phyloP scores from a whole-genome alignment of 2,329 filamentous ascomycete genomes.

The Ophiostoma piceae region DNA sequence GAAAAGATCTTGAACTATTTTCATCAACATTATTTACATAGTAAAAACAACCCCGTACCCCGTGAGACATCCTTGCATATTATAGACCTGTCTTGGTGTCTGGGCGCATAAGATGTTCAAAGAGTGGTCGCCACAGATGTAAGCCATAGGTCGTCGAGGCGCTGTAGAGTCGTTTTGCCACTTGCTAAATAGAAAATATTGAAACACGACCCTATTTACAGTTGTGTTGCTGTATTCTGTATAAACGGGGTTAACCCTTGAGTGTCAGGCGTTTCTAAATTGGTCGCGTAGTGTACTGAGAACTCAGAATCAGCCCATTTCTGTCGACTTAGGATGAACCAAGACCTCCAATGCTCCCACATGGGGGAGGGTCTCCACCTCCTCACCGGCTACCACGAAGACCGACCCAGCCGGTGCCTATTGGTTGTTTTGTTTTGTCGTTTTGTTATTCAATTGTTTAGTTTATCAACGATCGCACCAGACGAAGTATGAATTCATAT shows the following conservation, averaged over 20 bases:
- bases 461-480: not conserved
- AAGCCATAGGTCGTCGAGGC: not conserved
- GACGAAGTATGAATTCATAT: not conserved
- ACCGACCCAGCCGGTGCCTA: not conserved
- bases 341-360: slow-evolving; percentile 12
- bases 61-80: not conserved
- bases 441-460: too few species aligned
- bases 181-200: not conserved
- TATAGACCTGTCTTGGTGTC: not conserved
- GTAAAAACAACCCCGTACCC: not conserved
- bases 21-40: not conserved
- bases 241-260: not conserved
- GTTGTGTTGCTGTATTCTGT: not conserved
- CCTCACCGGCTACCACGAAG: slow-evolving; percentile 6
- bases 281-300: slow-evolving; percentile 12
- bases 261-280: slow-evolving; percentile 16
- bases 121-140: not conserved
- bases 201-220: not conserved
- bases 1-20: too few species aligned
- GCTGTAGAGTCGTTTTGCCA: not conserved
- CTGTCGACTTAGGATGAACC: slow-evolving; percentile 10
- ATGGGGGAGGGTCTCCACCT: not conserved
- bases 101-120: not conserved
- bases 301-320: slow-evolving; percentile 11
- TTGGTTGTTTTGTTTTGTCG: not conserved